A percentile compares a stretch with the other conserved stretches of the same genome.
Conservation (phyloP, 371 early-diverging fungal species). For the Fennellomyces sp. region DNA sequence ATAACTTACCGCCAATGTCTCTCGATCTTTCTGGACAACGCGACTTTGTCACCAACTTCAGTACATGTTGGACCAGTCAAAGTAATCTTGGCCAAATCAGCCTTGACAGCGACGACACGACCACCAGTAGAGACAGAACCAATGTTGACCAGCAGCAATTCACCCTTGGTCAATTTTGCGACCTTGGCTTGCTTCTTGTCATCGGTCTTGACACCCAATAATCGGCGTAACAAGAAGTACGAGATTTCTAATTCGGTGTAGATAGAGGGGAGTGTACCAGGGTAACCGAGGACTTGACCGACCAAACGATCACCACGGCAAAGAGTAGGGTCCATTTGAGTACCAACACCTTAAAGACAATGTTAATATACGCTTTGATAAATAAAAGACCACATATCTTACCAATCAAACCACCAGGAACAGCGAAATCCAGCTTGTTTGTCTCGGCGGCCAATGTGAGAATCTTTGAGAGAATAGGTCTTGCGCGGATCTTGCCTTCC, state of each 20-base stretch:
- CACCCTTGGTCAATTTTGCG: constrained; percentile 91
- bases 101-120: constrained; percentile 92
- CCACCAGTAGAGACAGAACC: constrained; percentile 99
- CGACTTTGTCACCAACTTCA: constrained; percentile 98
- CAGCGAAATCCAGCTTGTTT: constrained; percentile 96
- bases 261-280: constrained; percentile 96
- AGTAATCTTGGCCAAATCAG: constrained; percentile 92
- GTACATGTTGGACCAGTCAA: constrained; percentile 98
- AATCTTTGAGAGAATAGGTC: constrained; percentile 95
- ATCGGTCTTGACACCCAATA: constrained; percentile 96
- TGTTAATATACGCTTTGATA: constrained; percentile 9
- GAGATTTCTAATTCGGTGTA: constrained; percentile 96
- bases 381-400: background rate
- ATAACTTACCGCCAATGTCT: constrained; percentile 96
- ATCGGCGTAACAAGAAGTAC: constrained; percentile 96
- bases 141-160: constrained; percentile 98
- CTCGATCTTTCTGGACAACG: constrained; percentile 97
- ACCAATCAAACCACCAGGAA: constrained; percentile 99
- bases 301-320: constrained; percentile 99
- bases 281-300: constrained; percentile 98
- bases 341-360: constrained; percentile 85
- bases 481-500: constrained; percentile 87
- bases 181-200: constrained; percentile 97
- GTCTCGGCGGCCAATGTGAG: constrained; percentile 93
- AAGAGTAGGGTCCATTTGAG: constrained; percentile 98